Percentiles rank a stretch among this genome's conserved stretches.
These are phyloP conservation scores for Alternaria sp. DNA, from an alignment of 2,329 filamentous ascomycete species.

Conservation along the genomic window DNA sequence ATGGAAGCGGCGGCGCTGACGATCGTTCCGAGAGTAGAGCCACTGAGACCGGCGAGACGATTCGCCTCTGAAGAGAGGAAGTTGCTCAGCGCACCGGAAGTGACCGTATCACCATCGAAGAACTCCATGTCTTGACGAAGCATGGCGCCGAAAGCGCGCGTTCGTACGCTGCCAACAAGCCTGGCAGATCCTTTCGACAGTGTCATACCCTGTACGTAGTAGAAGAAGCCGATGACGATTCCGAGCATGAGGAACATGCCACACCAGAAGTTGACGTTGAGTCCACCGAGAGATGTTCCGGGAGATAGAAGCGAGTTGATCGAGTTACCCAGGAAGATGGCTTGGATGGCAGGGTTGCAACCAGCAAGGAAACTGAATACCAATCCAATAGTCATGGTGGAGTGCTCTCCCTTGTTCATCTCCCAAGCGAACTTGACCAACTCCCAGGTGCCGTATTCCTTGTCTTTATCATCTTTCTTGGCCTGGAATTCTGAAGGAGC, in stretches of 20 bases:
- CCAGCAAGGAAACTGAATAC: conserved; percentile 45
- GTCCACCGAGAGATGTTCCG: conserved; percentile 61
- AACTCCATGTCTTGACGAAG: conserved; percentile 85
- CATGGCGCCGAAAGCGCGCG: conserved; percentile 83
- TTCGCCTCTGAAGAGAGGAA: conserved; percentile 76
- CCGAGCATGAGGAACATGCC: conserved; percentile 47
- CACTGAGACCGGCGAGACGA: conserved; percentile 86
- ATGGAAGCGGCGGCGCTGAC: conserved; percentile 81
- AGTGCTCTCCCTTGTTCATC: conserved; percentile 44
- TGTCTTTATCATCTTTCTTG: conserved; percentile 32
- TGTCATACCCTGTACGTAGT: conserved; percentile 39
- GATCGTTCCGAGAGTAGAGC: conserved; percentile 85
- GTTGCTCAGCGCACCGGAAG: conserved; percentile 81
- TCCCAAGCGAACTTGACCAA: conserved; percentile 41
- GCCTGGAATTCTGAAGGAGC: conserved; percentile 69
- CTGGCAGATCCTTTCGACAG: conserved; percentile 67
- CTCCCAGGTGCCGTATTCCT: conserved; percentile 52
- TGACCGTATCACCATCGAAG: conserved; percentile 90
- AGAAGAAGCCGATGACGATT: conserved; percentile 31
- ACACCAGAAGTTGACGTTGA: conserved; percentile 68
- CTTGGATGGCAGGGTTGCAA: conserved; percentile 58
- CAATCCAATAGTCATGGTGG: conserved; percentile 52
- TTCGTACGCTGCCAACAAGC: conserved; percentile 81
- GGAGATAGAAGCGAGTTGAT: conserved; percentile 72
- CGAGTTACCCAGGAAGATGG: conserved; percentile 81